Base-by-base conservation (phyloP, 1,139 yeast genomes). In the Schwanniomyces etchellsii region DNA sequence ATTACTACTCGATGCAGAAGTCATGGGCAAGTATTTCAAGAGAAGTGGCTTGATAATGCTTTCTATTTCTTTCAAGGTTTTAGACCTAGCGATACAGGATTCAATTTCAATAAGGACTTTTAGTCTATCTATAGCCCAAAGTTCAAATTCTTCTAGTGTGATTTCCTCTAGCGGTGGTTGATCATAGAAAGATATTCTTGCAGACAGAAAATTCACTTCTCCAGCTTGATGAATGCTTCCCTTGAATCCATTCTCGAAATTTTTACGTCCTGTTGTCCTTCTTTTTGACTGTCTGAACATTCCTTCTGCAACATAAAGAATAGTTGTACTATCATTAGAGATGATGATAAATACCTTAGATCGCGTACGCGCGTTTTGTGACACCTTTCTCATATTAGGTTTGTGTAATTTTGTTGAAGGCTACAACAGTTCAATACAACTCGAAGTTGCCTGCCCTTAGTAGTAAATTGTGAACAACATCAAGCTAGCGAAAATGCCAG, bases 81-180 rank as follows among this genome's bases (percentile, higher is more conserved):
- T 78, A 38, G 81, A 78, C 39, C 94, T 68, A 21, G 82, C 77
- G 29, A 70, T 53, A 42, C 82, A 76, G 5, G 88, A 74, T 48
- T 89, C 96, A 30, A 91, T 80, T 51, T 88, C 96, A 35, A 86
- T 74, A 36, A 93, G 67, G 6, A 91, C 76, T 48, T 81, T 78
- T 40, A 91, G 68, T 38, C 99, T 65, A 48, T 91, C 97, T 30
- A 91, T 82, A 5, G 97, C 97, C 96, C 96, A 91, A 12, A 70
- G 69, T 56, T 91, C 98, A 54, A 91, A 93, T 50, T 91, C 84
- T 42, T 89, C 96, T 23, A 91, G 54, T 0, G 96, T 86, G 47
- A 91, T 77, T 55, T 91, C 97, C 21, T 80, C 78, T 22, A 69
- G 56, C 1, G 97, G 97, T 5, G 95, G 93, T 3, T 62, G 43